Evolutionary conservation across 148 eudicot genomes (phyloP), one percentile per base, ranked within the genome.

Genomic region (Arbutus unedo): DNA sequence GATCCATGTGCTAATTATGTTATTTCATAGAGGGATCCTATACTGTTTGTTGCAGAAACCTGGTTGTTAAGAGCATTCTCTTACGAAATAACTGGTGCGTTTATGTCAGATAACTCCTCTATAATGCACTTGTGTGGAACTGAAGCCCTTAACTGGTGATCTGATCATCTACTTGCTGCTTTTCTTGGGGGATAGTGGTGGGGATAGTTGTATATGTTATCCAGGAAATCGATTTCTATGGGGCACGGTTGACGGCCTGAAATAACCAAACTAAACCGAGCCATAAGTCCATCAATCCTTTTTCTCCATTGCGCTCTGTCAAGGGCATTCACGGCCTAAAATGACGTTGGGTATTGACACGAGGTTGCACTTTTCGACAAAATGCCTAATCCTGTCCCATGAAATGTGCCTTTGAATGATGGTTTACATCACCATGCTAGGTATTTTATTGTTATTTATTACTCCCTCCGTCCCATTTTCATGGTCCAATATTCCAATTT

Each of bases 51-150:
- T 59, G 70, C 54, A 74, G 47, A 74, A 74, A 44, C 53, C 48
- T 64, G 62, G 78, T 13, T 50, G 7, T 50, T 76, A 51, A 41
- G 59, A 76, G 60, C 60, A 53, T 76, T 51, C 55, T 74, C 55
- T 74, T 48, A 71, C 21, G 43, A 71, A 71, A 43, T 4, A 7
- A 74, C 15, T 8, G 54, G n/a, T 48, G 18, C 78, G 25, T 21
- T 75, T 76, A 53, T 21, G 44, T 31, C 21, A 15, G 60, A 54
- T 19, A 8, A 7, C 23, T 77, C 66, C 23, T 55, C 15, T 56
- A 31, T 56, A 10, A 19, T 51, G 53, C 19, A 15, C 23, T 5
- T 48, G 3, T 55, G 45, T 76, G 21, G 56, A 76, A 53, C 41
- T 53, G 62, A 76, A 25, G 2, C 43, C 78, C 57, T 7, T 23